Evolutionary conservation across 2,329 filamentous ascomycete genomes (phyloP).

Genomic region (Diaporthe sp.): DNA sequence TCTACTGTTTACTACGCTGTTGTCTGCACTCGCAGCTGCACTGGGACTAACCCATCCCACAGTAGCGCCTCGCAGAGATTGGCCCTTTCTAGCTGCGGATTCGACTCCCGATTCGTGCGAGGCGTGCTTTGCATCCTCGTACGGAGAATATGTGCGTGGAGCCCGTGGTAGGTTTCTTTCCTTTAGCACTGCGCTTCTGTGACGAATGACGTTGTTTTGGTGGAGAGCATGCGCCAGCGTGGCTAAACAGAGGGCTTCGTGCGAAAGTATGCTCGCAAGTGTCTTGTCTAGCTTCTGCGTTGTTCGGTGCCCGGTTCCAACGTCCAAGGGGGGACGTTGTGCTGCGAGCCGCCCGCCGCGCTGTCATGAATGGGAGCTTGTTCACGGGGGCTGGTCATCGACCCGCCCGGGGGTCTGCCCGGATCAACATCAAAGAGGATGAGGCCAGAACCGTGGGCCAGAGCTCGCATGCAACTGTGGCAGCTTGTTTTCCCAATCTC

Average conservation of each 20-base stretch:
- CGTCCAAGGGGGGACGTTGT: constrained; percentile 16
- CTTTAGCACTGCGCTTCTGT: constrained; percentile 11
- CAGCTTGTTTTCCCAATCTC: neutral
- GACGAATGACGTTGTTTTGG: constrained; percentile 25
- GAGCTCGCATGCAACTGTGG: constrained; percentile 18
- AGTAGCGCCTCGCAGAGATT: constrained; percentile 14
- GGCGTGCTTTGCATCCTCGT: constrained; percentile 7
- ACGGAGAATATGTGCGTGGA: constrained; percentile 26
- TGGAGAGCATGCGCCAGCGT: constrained; percentile 22
- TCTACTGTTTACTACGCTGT: neutral
- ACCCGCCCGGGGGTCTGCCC: neutral
- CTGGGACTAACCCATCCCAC: neutral
- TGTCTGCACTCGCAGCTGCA: neutral
- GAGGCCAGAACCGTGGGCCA: constrained; percentile 8
- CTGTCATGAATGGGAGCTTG: constrained; percentile 11
- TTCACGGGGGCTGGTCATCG: neutral
- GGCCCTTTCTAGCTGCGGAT: constrained; percentile 14
- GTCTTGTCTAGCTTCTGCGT: constrained; percentile 28
- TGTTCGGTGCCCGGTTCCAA: constrained; percentile 1
- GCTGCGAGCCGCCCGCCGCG: constrained; percentile 10
- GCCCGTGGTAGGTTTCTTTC: neutral
- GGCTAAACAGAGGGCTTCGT: constrained; percentile 15
- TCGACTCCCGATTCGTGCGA: constrained; percentile 17
- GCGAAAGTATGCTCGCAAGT: constrained; percentile 28
- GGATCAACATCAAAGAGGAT: neutral